phyloP scores from a whole-genome alignment of 2,329 filamentous ascomycete genomes.

The Amesomyces nigricolor region DNA sequence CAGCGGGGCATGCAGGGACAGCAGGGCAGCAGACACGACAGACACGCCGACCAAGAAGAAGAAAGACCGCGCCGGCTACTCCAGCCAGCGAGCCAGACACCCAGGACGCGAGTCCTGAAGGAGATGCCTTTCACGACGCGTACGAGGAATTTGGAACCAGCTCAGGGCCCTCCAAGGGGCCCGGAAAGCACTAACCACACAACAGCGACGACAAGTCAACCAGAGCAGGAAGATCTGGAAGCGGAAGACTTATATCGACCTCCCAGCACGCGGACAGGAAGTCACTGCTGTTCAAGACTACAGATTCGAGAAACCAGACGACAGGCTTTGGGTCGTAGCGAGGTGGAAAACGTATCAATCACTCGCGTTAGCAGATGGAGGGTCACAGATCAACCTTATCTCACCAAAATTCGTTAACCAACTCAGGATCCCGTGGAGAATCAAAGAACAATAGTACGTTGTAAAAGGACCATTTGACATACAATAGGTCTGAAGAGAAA shows the following conservation, averaged over 20 bases:
- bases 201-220: neutral
- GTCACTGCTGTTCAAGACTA: neutral
- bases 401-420: neutral
- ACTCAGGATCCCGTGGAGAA: neutral
- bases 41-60: too few species aligned
- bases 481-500: neutral
- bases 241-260: neutral
- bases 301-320: neutral
- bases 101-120: too few species aligned
- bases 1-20: too few species aligned
- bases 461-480: slow-evolving; percentile 3
- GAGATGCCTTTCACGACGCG: too few species aligned
- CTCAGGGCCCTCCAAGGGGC: neutral
- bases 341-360: neutral
- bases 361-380: neutral
- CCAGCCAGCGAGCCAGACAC: too few species aligned
- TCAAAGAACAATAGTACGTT: neutral
- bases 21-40: too few species aligned
- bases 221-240: neutral
- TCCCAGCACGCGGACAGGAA: neutral
- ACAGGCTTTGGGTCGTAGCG: neutral
- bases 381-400: neutral
- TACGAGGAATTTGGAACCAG: neutral
- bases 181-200: neutral
- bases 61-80: too few species aligned